These are phyloP conservation scores for Phytophthora ohioensis DNA, from an alignment of 352 stramenopile species.

Conservation along the genomic window DNA sequence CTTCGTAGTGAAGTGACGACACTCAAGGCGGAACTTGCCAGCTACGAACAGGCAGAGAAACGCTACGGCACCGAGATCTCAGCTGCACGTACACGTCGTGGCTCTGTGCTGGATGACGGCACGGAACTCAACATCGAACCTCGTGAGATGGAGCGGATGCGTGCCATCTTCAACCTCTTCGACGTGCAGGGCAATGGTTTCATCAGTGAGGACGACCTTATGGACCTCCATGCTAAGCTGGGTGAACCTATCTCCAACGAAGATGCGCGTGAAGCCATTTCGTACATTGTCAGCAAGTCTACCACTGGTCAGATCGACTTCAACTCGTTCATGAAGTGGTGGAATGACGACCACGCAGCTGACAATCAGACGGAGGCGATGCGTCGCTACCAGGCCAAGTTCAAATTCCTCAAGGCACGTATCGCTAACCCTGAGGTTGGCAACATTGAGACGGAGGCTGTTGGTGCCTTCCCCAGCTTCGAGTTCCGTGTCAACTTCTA, in stretches of 20 bases:
- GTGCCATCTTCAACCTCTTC: constrained; percentile 85
- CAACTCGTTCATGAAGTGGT: constrained; percentile 91
- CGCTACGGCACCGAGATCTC: constrained; percentile 69
- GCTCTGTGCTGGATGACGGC: constrained; percentile 79
- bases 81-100: constrained; percentile 61
- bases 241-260: constrained; percentile 82
- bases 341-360: constrained; percentile 84
- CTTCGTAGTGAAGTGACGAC: constrained; percentile 75
- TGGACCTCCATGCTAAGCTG: constrained; percentile 85
- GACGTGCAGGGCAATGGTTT: constrained; percentile 83
- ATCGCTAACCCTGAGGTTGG: constrained; percentile 86
- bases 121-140: constrained; percentile 84
- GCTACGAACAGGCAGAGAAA: constrained; percentile 86
- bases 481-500: constrained; percentile 93
- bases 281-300: constrained; percentile 70
- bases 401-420: constrained; percentile 91
- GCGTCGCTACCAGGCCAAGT: constrained; percentile 87
- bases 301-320: constrained; percentile 80
- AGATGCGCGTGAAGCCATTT: constrained; percentile 76
- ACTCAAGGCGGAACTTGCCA: constrained; percentile 74
- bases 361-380: constrained; percentile 81
- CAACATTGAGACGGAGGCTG: constrained; percentile 78
- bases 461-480: constrained; percentile 88
- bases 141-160: constrained; percentile 88
- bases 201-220: constrained; percentile 79